phyloP scores from a whole-genome alignment of 78 protist species.

The Bodo saltans region DNA sequence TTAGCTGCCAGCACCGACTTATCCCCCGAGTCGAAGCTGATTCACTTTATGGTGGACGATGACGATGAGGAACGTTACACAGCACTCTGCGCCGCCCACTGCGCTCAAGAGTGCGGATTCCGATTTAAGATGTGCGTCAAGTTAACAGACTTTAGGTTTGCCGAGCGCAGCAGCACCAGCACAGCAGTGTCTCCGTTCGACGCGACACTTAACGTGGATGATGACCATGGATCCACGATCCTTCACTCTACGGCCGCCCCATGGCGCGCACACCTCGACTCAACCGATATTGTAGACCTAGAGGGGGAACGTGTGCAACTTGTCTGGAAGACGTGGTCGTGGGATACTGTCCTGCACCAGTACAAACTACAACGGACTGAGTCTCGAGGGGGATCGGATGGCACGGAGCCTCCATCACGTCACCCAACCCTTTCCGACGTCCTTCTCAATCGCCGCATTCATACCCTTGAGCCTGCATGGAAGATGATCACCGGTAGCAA shows the following conservation, averaged over 20 bases:
- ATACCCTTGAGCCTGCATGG: neutral
- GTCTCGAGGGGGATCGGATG: neutral
- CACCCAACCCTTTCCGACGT: neutral
- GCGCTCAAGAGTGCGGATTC: neutral
- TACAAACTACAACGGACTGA: neutral
- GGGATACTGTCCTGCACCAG: neutral
- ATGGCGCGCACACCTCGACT: too few species aligned
- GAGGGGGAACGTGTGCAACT: neutral
- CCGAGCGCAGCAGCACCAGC: too few species aligned
- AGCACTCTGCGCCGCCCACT: neutral
- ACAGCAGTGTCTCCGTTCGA: too few species aligned
- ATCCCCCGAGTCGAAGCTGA: neutral
- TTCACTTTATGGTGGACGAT: neutral
- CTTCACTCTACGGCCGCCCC: neutral
- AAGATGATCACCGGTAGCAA: neutral
- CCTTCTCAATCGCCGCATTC: neutral
- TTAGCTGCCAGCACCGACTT: neutral
- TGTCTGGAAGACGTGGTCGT: neutral
- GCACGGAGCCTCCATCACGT: neutral
- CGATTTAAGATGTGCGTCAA: neutral
- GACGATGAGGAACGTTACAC: neutral
- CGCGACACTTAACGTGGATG: neutral
- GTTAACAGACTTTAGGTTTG: neutral
- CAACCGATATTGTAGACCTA: too few species aligned
- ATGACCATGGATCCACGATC: neutral